Evolutionary conservation across 2,329 filamentous ascomycete species (phyloP).

Genomic region (Exophiala bonariae): DNA sequence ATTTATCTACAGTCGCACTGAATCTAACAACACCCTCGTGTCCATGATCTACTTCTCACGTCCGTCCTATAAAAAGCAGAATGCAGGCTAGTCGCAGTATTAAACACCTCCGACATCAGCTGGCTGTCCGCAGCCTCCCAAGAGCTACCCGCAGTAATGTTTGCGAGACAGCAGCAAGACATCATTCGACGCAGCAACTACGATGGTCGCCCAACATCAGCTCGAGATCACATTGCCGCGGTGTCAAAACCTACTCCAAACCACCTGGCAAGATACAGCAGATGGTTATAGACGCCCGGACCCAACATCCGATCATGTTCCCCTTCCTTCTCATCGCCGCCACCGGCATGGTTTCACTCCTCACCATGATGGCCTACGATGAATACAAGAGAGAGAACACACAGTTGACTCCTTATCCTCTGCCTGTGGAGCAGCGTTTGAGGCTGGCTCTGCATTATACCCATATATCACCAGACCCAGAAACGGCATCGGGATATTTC

Average conservation of each 20-base stretch:
- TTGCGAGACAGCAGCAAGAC: constrained; percentile 2
- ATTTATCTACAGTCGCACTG: too few relatives aligned
- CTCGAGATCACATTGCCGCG: constrained; percentile 9
- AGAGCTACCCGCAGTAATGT: constrained; percentile 6
- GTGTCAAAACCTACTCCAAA: constrained; percentile 16
- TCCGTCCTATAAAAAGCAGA: too few relatives aligned
- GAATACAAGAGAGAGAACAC: constrained; percentile 43
- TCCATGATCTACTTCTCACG: too few relatives aligned
- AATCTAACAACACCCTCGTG: too few relatives aligned
- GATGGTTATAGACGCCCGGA: constrained; percentile 23
- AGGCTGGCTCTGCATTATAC: constrained; percentile 85
- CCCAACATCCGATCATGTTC: constrained; percentile 40
- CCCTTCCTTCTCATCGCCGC: constrained; percentile 42
- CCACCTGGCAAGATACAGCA: constrained; percentile 19
- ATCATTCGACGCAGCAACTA: not conserved
- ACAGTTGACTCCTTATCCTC: constrained; percentile 44
- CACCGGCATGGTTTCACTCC: constrained; percentile 34
- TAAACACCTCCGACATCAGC: too few relatives aligned
- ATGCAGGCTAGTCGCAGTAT: too few relatives aligned
- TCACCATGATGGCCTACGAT: constrained; percentile 44
- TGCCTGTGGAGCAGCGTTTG: constrained; percentile 58
- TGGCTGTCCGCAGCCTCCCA: constrained; percentile 21
- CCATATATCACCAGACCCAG: constrained; percentile 71
- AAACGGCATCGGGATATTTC: constrained; percentile 80
- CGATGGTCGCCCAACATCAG: constrained; percentile 1